A percentile compares a stretch with the other conserved stretches of the same genome.
Evolutionary conservation across 1,284 basidiomycete species (phyloP).

Genomic region (Dichomitus squalens): DNA sequence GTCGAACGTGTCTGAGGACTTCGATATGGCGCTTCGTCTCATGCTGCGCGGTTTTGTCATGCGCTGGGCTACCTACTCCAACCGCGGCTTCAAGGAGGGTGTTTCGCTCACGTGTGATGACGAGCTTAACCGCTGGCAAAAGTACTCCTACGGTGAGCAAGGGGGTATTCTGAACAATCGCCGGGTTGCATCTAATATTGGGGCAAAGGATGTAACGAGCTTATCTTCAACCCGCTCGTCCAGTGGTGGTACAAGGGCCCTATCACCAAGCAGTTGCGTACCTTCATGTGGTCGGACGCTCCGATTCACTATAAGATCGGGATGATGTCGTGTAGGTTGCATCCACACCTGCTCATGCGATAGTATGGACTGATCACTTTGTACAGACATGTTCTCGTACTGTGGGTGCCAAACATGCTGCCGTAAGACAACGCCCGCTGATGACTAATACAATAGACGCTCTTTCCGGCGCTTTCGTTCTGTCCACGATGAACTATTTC

Average conservation of each 20-base stretch:
- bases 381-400: conserved; percentile 83
- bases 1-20: conserved; percentile 83
- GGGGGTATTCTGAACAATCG: too few species aligned
- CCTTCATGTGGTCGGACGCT: conserved; percentile 77
- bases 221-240: conserved; percentile 77
- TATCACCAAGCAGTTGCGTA: conserved; percentile 74
- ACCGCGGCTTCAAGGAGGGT: conserved; percentile 84
- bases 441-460: conserved; percentile 50
- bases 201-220: conserved; percentile 58
- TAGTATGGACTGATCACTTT: conserved; percentile 22
- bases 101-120: conserved; percentile 84
- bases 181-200: conserved; percentile 8
- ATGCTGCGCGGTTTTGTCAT: conserved; percentile 71
- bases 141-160: conserved; percentile 77
- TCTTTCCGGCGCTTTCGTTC: conserved; percentile 65
- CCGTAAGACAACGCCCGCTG: not conserved
- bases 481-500: conserved; percentile 74
- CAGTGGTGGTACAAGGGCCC: conserved; percentile 77
- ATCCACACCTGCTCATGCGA: conserved; percentile 20
- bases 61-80: conserved; percentile 84
- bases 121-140: conserved; percentile 85
- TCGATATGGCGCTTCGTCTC: conserved; percentile 72
- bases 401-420: conserved; percentile 45
- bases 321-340: conserved; percentile 73
- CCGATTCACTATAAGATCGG: conserved; percentile 84